Evolutionary conservation across 2,329 filamentous ascomycete species (phyloP).

Genomic region (Cladobotryum mycophilum): DNA sequence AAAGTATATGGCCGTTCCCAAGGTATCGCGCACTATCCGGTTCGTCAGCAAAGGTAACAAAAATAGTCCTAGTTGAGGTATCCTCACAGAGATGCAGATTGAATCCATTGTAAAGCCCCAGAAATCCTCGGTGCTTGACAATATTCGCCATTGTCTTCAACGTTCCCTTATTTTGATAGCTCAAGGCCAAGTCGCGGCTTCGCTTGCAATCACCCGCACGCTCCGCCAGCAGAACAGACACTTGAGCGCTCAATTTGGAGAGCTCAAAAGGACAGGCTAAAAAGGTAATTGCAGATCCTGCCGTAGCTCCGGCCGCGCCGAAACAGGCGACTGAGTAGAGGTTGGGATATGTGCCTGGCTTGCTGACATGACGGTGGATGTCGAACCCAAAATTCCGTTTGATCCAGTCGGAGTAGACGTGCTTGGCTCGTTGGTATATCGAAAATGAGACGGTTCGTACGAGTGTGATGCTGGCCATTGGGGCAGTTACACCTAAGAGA

Average conservation of each 20-base stretch:
- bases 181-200: constrained; percentile 55
- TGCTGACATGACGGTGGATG: constrained; percentile 67
- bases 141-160: constrained; percentile 71
- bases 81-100: constrained; percentile 67
- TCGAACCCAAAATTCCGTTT: constrained; percentile 60
- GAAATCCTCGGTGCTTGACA: constrained; percentile 64
- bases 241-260: constrained; percentile 82
- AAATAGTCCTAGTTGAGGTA: not conserved
- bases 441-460: constrained; percentile 75
- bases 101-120: constrained; percentile 75
- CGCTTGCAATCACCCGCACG: constrained; percentile 32
- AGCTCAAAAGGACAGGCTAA: constrained; percentile 84
- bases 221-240: constrained; percentile 67
- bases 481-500: constrained; percentile 63
- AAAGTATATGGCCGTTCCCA: constrained; percentile 81
- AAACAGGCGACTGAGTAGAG: constrained; percentile 70
- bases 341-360: constrained; percentile 63
- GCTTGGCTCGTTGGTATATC: constrained; percentile 72
- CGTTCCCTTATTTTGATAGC: constrained; percentile 73
- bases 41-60: constrained; percentile 11
- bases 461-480: constrained; percentile 71
- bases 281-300: constrained; percentile 72
- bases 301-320: constrained; percentile 69
- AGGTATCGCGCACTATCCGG: constrained; percentile 66
- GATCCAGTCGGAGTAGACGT: constrained; percentile 65